Evolutionary conservation across 306 rosid genomes (phyloP).

Genomic region (Arachis hypogaea): DNA sequence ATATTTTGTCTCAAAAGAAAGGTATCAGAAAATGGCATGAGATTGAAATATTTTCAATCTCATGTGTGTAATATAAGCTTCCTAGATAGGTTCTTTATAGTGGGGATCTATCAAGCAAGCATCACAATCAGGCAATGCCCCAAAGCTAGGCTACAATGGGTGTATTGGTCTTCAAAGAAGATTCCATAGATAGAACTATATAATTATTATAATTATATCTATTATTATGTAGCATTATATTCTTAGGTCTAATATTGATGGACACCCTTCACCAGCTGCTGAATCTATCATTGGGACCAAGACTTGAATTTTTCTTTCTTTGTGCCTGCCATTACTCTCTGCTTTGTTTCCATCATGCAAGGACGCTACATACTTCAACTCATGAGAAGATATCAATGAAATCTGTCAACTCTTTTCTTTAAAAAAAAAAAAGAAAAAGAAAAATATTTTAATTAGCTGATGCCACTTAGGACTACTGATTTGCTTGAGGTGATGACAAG

Average conservation of each 20-base stretch:
- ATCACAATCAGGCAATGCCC: conserved; percentile 38
- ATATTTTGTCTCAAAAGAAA: too few relatives aligned
- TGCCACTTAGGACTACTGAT: conserved; percentile 15
- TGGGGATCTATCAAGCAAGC: conserved; percentile 33
- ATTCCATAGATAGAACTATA: conserved; percentile 41
- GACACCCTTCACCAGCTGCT: conserved; percentile 45
- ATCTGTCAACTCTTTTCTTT: background rate
- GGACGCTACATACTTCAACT: conserved; percentile 22
- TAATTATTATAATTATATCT: too few relatives aligned
- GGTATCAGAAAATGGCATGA: too few relatives aligned
- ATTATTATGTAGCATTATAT: background rate
- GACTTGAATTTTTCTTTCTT: conserved; percentile 35
- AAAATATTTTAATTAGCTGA: background rate
- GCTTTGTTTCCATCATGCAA: conserved; percentile 36
- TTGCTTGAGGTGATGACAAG: conserved; percentile 33
- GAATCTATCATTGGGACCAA: conserved; percentile 43
- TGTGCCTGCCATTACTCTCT: conserved; percentile 48
- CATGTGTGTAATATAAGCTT: conserved; percentile 19
- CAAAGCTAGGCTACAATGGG: conserved; percentile 8
- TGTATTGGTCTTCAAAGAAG: conserved; percentile 40
- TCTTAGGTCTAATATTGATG: conserved; percentile 47
- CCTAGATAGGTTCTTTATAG: conserved; percentile 1
- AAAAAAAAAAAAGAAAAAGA: too few relatives aligned
- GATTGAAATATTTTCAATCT: conserved; percentile 7
- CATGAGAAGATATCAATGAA: background rate